Evolutionary conservation across 257 asterid species (phyloP).

Genomic region (Echium plantagineum): DNA sequence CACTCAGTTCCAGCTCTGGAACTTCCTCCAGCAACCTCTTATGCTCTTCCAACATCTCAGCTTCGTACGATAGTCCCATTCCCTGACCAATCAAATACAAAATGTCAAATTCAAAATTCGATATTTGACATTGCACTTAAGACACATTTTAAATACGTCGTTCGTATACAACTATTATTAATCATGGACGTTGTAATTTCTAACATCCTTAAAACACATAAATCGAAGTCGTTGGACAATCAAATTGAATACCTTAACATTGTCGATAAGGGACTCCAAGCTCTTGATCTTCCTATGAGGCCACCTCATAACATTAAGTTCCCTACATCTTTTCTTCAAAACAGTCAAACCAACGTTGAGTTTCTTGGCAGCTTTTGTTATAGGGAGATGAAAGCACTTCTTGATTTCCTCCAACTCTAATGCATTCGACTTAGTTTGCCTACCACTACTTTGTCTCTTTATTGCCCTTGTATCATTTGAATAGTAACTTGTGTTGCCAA

Average conservation of each 20-base stretch:
- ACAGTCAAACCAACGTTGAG: slow-evolving; percentile 71
- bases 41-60: slow-evolving; percentile 69
- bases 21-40: slow-evolving; percentile 43
- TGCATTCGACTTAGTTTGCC: slow-evolving; percentile 25
- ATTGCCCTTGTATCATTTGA: background rate
- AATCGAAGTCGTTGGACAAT: no score
- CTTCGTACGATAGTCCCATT: slow-evolving; percentile 51
- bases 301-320: slow-evolving; percentile 65
- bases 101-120: no score
- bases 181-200: no score
- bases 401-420: slow-evolving; percentile 55
- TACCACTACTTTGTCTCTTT: slow-evolving; percentile 15
- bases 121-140: no score
- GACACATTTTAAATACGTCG: no score
- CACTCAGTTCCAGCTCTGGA: slow-evolving; percentile 75
- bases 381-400: slow-evolving; percentile 59
- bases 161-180: no score
- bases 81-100: slow-evolving; percentile 28
- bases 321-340: slow-evolving; percentile 71
- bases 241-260: no score
- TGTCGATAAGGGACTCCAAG: slow-evolving; percentile 51
- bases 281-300: slow-evolving; percentile 91
- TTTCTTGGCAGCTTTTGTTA: slow-evolving; percentile 68
- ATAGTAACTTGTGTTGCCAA: background rate
- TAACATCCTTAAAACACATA: no score